Evolutionary conservation across 352 stramenopile genomes (phyloP), one percentile per base, ranked within the genome.

Genomic region (Pythium aquatile): DNA sequence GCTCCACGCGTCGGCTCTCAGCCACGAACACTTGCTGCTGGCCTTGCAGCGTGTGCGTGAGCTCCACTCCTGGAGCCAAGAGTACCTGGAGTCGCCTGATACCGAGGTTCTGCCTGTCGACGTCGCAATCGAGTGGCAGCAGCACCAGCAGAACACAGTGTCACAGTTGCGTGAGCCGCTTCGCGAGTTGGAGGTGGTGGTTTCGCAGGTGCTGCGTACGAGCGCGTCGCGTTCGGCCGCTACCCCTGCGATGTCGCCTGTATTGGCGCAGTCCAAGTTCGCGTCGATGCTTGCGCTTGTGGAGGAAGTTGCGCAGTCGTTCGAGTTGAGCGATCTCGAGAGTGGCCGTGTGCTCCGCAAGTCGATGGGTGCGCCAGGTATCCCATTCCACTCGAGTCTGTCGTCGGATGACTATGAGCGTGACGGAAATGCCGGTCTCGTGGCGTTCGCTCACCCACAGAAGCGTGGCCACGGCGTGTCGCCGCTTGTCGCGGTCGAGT

Each of bases 11-110:
- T 74, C 85, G 3, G 85, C 83, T 11, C 65, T 85, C 0, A 91
- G 79, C 51, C 87, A 96, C 58, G 83, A 94, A 64, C 74, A 81
- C 20, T 70, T 96, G 49, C 55, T 96, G 33, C 63, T 76, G n/a
- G 75, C 63, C 17, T 60, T 95, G 2, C 69, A 85, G 20, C 61
- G 75, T 16, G 32, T 75, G n/a, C 59, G 56, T 29, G 55, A 71
- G 44, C 55, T 75, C 8, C 39, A 63, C 26, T 24, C 28, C 16
- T 75, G 63, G 63, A 68, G 61, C 52, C 30, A 69, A 8, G 30
- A 68, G 32, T 75, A 75, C 39, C 66, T 94, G 28, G 76, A 83
- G 60, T 9, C 32, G 29, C 13, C 24, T 68, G 32, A 80, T 83
- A 58, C 76, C 77, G 57, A 48, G 55, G 1, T 71, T 63, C 51